Base-by-base conservation (phyloP, 495 filamentous ascomycete genomes). In the Penicillium dipodomyicola region DNA sequence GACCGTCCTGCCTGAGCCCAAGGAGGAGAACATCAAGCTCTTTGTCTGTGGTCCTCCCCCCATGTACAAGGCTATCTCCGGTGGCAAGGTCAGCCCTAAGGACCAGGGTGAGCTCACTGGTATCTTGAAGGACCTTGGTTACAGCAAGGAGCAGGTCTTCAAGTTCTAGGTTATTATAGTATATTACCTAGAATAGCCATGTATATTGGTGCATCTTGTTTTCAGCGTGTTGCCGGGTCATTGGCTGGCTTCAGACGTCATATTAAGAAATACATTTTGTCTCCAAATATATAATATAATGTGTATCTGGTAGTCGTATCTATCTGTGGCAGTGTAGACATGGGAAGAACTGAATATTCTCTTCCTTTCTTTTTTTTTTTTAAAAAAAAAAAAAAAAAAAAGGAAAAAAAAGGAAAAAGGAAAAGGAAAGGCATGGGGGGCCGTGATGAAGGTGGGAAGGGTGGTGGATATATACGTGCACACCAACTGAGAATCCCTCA, bases 21-120 rank as follows among this genome's bases (percentile, higher is more conserved):
- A 92, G 75, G 77, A 78, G 61, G 88, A 88, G 57, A 96, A 97
- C 74, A 86, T 92, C 79, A 96, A 96, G 84, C 63, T 96, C 56
- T 96, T 97, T 67, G 82, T 89, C 23, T 96, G 92, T 68, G 92
- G 92, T 0, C 94, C 94, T 12, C 92, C 95, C 3, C 88, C 86
- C 37, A 66, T 98, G 85, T 97, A 96, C 82, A 94, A 96, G 72
- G 87, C 91, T 39, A 84, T 98, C 59, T 91, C 88, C 49, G 94
- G 94, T 42, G 74, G 67, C 63, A 98, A 97, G 87, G 87, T 87
- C 72, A 91, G 86, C 68, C 93, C 93, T 10, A 76, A 80, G 57
- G 92, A 98, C 67, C 94, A 98, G 76, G 94, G 94, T 44, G 94
- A 97, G 81, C 76, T 98, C 39, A 75, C 74, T 5, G 94, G 94